Evolutionary conservation across 306 rosid species (phyloP).

Genomic region (Dalbergia oliveri): DNA sequence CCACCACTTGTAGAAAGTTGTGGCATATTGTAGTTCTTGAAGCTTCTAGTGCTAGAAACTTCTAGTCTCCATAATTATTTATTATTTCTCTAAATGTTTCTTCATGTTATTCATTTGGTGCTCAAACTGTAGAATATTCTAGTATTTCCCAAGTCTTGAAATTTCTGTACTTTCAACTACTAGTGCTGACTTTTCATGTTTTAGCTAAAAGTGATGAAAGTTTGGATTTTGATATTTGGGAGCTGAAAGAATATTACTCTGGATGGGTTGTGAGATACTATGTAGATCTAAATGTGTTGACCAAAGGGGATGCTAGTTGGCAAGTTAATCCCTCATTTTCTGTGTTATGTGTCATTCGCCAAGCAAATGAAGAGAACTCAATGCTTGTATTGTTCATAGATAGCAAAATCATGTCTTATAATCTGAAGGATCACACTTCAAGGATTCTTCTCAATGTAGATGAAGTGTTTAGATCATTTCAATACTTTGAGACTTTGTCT

Average conservation of each 20-base stretch:
- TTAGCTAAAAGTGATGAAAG: background rate
- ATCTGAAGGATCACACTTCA: background rate
- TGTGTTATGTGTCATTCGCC: too few relatives aligned
- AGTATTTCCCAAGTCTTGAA: too few relatives aligned
- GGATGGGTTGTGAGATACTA: background rate
- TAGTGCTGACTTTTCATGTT: too few relatives aligned
- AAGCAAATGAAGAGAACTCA: conserved; percentile 1
- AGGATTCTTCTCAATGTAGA: background rate
- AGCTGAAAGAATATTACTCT: background rate
- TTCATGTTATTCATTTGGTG: too few relatives aligned
- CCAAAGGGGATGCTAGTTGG: too few relatives aligned
- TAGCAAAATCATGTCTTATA: background rate
- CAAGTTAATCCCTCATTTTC: background rate
- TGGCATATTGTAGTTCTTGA: too few relatives aligned
- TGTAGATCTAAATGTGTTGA: background rate
- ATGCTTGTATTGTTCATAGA: background rate
- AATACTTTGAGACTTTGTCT: background rate
- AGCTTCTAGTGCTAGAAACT: too few relatives aligned
- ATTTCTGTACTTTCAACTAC: too few relatives aligned
- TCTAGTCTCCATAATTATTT: too few relatives aligned
- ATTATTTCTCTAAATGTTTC: too few relatives aligned
- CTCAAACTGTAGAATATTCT: too few relatives aligned
- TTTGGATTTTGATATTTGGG: conserved; percentile 2
- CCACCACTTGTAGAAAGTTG: too few relatives aligned
- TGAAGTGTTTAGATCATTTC: background rate